Percentiles rank a stretch among this genome's conserved stretches.
phyloP scores from a whole-genome alignment of 2,329 filamentous ascomycete species.

The Fusarium fracticaudum region DNA sequence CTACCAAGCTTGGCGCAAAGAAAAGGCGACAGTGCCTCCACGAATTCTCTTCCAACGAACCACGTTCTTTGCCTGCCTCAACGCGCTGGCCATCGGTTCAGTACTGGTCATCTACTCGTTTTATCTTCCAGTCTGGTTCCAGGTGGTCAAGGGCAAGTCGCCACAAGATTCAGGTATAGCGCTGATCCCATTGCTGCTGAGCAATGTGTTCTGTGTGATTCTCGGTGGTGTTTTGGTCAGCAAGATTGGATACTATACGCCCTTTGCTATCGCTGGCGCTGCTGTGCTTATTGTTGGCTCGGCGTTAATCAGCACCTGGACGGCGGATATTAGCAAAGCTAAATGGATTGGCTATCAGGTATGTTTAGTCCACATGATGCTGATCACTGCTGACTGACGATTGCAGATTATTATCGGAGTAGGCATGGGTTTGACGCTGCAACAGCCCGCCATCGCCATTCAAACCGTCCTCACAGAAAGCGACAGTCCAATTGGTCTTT shows the following conservation, averaged over 20 bases:
- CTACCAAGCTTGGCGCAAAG: constrained; percentile 10
- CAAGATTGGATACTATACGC: background rate
- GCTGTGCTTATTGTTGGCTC: background rate
- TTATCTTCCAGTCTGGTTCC: constrained; percentile 23
- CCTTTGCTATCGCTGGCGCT: constrained; percentile 9
- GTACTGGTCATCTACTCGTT: constrained; percentile 9
- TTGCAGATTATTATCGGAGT: background rate
- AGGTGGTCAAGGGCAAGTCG: constrained; percentile 11
- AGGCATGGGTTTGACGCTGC: constrained; percentile 5
- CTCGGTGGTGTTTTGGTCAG: constrained; percentile 10
- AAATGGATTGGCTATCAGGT: constrained; percentile 25
- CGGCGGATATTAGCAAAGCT: background rate
- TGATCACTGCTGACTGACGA: background rate
- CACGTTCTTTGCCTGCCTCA: background rate
- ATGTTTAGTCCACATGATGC: accelerated
- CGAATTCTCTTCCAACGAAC: constrained; percentile 7
- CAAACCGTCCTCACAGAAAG: constrained; percentile 10
- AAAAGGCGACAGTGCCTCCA: constrained; percentile 8
- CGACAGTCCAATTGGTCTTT: constrained; percentile 4
- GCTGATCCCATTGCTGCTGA: background rate
- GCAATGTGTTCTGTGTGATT: constrained; percentile 11
- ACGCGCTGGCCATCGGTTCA: background rate
- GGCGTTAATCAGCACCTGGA: constrained; percentile 14
- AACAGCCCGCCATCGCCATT: constrained; percentile 13
- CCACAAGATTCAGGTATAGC: constrained; percentile 4